Conservation (phyloP, 495 filamentous ascomycete genomes). For the Daldinia caldariorum region DNA sequence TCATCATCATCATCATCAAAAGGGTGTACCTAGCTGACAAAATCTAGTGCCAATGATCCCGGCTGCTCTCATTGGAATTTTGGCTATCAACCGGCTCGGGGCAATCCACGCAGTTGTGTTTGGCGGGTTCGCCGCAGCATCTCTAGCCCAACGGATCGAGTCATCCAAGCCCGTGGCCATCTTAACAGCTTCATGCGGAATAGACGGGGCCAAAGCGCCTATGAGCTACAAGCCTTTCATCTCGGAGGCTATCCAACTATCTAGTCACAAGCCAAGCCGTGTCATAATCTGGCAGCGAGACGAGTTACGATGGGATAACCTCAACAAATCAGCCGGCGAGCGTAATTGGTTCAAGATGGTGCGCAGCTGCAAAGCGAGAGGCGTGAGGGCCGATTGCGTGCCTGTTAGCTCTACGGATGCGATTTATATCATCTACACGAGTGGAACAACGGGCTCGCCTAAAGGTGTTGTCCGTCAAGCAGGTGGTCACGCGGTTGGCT, state of each 20-base stretch:
- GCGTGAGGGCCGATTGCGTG: conserved; percentile 73
- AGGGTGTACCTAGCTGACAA: conserved; percentile 17
- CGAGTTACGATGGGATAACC: conserved; percentile 74
- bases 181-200: conserved; percentile 90
- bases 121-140: conserved; percentile 84
- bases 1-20: conserved; percentile 1
- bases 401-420: conserved; percentile 79
- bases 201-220: conserved; percentile 84
- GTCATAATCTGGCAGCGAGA: conserved; percentile 82
- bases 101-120: conserved; percentile 94
- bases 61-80: conserved; percentile 81
- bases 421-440: conserved; percentile 91
- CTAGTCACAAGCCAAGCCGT: conserved; percentile 69
- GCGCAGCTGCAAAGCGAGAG: conserved; percentile 70
- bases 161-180: conserved; percentile 78
- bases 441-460: conserved; percentile 83
- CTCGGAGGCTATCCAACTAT: conserved; percentile 69
- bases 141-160: conserved; percentile 89
- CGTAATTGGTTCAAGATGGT: conserved; percentile 82
- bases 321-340: conserved; percentile 71
- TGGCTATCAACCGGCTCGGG: conserved; percentile 82
- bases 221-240: conserved; percentile 76
- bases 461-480: conserved; percentile 89
- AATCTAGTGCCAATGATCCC: conserved; percentile 92
- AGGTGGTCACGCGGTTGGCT: conserved; percentile 87